These are phyloP conservation scores for Entrophospora sp. DNA, from an alignment of 192 early-diverging fungal genomes.

Conservation along the genomic window DNA sequence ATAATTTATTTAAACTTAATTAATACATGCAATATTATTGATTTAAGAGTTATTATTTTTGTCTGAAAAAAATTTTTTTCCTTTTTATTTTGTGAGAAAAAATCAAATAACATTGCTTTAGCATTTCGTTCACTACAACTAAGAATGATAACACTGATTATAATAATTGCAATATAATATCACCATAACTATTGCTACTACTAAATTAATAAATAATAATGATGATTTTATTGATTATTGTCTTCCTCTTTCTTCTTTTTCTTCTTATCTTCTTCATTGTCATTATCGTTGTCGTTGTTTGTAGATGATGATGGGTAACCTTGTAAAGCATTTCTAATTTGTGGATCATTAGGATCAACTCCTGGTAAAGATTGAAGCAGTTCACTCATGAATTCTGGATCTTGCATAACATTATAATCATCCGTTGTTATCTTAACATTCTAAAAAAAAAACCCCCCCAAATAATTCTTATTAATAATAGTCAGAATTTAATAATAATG, in stretches of 20 bases:
- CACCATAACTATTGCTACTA: too few species aligned
- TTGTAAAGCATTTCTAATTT: slow-evolving; percentile 59
- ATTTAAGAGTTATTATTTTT: too few species aligned
- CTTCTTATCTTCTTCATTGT: slow-evolving; percentile 16
- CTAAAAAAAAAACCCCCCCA: neutral
- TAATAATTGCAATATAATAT: too few species aligned
- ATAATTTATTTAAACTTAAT: too few species aligned
- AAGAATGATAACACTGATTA: too few species aligned
- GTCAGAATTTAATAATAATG: neutral
- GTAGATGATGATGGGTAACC: slow-evolving; percentile 29
- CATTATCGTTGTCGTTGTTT: slow-evolving; percentile 23
- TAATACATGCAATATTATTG: too few species aligned
- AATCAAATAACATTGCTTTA: too few species aligned
- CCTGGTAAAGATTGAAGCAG: slow-evolving; percentile 78
- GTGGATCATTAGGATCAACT: slow-evolving; percentile 78
- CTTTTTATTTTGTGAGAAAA: too few species aligned
- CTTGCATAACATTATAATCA: slow-evolving; percentile 30
- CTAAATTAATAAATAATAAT: too few species aligned
- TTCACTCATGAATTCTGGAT: slow-evolving; percentile 58
- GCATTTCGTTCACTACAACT: too few species aligned
- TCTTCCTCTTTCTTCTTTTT: neutral
- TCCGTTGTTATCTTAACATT: slow-evolving; percentile 22
- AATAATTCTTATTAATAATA: too few species aligned
- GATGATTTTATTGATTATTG: neutral
- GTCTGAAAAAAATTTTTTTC: too few species aligned